phyloP scores from a whole-genome alignment of 1,284 basidiomycete genomes.

The Thelephora terrestris region DNA sequence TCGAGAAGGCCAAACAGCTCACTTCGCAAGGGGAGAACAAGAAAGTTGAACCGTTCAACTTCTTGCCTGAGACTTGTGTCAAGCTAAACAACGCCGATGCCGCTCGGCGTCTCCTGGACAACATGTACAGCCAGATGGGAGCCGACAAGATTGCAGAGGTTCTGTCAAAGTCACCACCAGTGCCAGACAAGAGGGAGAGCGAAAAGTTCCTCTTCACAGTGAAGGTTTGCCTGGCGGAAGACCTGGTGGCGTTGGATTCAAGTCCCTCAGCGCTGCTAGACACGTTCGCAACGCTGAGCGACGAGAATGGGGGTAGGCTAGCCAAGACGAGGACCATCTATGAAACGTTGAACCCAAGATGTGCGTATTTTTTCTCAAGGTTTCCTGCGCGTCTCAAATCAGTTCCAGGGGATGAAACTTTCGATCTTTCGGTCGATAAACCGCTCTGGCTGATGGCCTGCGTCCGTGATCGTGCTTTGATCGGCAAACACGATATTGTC shows the following conservation, averaged over 20 bases:
- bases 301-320: conserved; percentile 82
- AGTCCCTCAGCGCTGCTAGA: conserved; percentile 68
- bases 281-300: conserved; percentile 91
- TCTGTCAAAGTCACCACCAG: conserved; percentile 50
- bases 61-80: conserved; percentile 88
- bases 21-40: conserved; percentile 67
- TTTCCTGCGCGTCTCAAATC: conserved; percentile 5
- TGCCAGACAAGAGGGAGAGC: conserved; percentile 53
- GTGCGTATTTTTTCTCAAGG: conserved; percentile 35
- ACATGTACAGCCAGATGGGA: conserved; percentile 87
- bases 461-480: conserved; percentile 80
- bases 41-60: conserved; percentile 90
- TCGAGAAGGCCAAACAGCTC: conserved; percentile 85
- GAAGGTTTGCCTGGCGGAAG: conserved; percentile 88
- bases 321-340: conserved; percentile 97
- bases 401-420: conserved; percentile 83
- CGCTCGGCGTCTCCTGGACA: conserved; percentile 83
- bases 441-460: conserved; percentile 95
- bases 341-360: conserved; percentile 82
- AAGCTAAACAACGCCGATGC: conserved; percentile 98
- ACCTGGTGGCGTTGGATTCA: conserved; percentile 63
- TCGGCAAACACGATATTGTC: conserved; percentile 86
- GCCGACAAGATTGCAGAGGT: conserved; percentile 81
- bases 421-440: conserved; percentile 87
- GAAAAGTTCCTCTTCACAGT: conserved; percentile 83